Evolutionary conservation across 371 early-diverging fungal species (phyloP).

Genomic region (Mortierella sp.): DNA sequence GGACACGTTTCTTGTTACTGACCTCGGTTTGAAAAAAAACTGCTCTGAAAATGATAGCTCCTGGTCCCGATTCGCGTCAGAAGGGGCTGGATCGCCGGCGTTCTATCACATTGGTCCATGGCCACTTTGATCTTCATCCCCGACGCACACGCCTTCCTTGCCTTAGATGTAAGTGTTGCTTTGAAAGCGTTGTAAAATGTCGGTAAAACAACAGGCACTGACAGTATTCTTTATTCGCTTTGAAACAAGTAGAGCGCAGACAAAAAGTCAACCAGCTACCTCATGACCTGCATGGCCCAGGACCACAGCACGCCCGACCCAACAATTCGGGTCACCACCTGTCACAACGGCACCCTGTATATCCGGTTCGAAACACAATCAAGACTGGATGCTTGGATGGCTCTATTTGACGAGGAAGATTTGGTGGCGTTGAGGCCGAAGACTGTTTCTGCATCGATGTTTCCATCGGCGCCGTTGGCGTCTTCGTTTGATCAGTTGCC

Average conservation of each 20-base stretch:
- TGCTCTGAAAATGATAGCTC: constrained; percentile 19
- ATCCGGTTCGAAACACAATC: constrained; percentile 24
- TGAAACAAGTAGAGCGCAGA: constrained; percentile 1
- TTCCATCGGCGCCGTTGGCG: background rate
- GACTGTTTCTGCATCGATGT: background rate
- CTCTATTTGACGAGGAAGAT: constrained; percentile 27
- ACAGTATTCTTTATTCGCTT: background rate
- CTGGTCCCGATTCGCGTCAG: constrained; percentile 24
- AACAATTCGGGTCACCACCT: constrained; percentile 14
- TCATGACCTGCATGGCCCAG: constrained; percentile 24
- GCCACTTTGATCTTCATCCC: constrained; percentile 38
- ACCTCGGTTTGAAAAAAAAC: background rate
- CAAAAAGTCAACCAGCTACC: constrained; percentile 20
- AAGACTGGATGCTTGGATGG: constrained; percentile 25
- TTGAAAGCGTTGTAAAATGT: no score
- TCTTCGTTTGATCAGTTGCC: constrained; percentile 1
- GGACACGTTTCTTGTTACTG: no score
- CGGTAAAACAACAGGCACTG: no score
- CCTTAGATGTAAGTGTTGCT: constrained; percentile 27
- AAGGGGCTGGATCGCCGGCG: background rate
- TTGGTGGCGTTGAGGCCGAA: background rate
- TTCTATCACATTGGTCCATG: constrained; percentile 48
- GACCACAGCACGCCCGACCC: constrained; percentile 1
- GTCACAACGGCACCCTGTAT: constrained; percentile 4
- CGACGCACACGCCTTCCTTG: constrained; percentile 33